Percentiles rank a stretch among this genome's conserved stretches.
phyloP scores from a whole-genome alignment of 306 rosid species.

The Lagenaria siceraria region DNA sequence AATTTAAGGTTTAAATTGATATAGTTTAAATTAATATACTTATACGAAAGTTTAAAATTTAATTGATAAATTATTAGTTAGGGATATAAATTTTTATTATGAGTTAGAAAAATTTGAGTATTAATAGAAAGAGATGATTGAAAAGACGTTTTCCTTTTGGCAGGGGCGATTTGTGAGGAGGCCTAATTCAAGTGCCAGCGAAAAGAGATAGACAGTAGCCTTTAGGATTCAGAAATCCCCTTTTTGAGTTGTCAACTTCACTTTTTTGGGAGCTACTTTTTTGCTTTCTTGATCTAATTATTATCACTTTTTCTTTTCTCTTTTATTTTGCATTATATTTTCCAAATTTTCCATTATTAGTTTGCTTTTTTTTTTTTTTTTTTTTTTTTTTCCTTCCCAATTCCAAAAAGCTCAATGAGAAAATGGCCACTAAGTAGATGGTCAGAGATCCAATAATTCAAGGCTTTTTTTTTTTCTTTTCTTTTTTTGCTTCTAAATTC shows the following conservation, averaged over 20 bases:
- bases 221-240: not conserved
- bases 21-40: too few species aligned
- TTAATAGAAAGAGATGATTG: not conserved
- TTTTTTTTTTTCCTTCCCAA: not conserved
- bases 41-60: too few species aligned
- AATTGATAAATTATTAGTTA: too few species aligned
- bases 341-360: not conserved
- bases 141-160: not conserved
- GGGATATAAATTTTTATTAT: too few species aligned
- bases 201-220: conserved; percentile 8
- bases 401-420: not conserved
- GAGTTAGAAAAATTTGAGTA: too few species aligned
- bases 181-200: conserved; percentile 36
- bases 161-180: conserved; percentile 91
- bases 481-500: not conserved
- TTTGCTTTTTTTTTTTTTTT: not conserved
- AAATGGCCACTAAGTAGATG: not conserved
- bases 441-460: not conserved
- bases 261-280: not conserved
- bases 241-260: not conserved
- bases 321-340: not conserved
- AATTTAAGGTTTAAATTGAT: too few species aligned
- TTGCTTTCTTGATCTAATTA: not conserved
- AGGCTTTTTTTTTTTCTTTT: not conserved
- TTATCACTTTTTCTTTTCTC: not conserved